phyloP scores from a whole-genome alignment of 2,329 filamentous ascomycete species.

The Neonectria neomacrospora region DNA sequence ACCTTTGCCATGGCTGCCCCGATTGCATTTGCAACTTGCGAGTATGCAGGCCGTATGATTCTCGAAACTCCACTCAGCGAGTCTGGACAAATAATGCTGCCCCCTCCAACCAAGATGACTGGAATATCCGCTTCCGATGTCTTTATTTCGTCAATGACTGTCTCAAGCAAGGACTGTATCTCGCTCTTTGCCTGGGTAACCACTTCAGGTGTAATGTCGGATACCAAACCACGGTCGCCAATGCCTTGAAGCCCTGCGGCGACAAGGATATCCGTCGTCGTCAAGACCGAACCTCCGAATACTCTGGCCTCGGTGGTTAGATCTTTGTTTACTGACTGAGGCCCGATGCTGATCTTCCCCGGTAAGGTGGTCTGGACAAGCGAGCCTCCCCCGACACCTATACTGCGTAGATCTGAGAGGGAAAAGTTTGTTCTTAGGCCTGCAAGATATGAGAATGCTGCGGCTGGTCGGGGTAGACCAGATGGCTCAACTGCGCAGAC shows the following conservation, averaged over 20 bases:
- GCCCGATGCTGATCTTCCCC: conserved; percentile 9
- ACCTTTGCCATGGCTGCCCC: conserved; percentile 19
- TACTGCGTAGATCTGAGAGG: conserved; percentile 20
- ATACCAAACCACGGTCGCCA: conserved; percentile 8
- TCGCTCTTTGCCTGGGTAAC: background rate
- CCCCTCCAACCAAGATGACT: conserved; percentile 21
- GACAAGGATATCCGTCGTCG: conserved; percentile 23
- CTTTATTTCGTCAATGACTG: conserved; percentile 18
- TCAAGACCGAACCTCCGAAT: conserved; percentile 22
- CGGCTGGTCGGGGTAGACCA: conserved; percentile 23
- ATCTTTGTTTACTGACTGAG: conserved; percentile 21
- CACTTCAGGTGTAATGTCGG: background rate
- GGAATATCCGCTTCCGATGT: conserved; percentile 17
- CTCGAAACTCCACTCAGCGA: conserved; percentile 8
- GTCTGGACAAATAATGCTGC: conserved; percentile 9
- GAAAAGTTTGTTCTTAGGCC: conserved; percentile 27
- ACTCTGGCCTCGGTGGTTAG: conserved; percentile 8
- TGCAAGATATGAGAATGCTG: conserved; percentile 19
- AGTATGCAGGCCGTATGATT: conserved; percentile 6
- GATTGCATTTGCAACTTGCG: conserved; percentile 21
- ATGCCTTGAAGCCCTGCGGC: background rate
- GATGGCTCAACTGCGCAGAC: conserved; percentile 22
- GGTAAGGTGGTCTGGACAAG: background rate
- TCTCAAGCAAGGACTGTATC: conserved; percentile 11
- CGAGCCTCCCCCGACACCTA: conserved; percentile 30